Base-by-base conservation (phyloP, 2,329 filamentous ascomycete species). In the Hypomyces rosellus region DNA sequence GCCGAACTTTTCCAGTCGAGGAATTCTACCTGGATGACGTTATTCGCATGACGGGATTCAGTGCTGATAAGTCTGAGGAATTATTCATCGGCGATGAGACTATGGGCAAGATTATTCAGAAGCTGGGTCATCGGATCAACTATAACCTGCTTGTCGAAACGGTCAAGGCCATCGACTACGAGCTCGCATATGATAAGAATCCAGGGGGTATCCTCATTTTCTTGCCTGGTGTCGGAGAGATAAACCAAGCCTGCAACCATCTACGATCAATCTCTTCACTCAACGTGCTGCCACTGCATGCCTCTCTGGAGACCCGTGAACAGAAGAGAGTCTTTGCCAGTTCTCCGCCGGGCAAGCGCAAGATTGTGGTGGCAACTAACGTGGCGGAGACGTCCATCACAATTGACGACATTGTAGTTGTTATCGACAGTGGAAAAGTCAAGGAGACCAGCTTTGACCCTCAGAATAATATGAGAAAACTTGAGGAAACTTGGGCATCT, bases 371-470 rank as follows among this genome's bases (percentile, higher is more conserved):
- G 6, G 89, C 93, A 1, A 99, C 93, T 41, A 99, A 99, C 61
- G 92, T 99, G 2, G 93, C 93, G 2, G 93, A 99, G 67, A 99
- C 93, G 0, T 97, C 93, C 2, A 97, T 99, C 65, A 99, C 93
- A 0, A 99, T 99, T 53, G 91, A 96, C 63, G 93, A 99, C 63
- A 88, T 99, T 48, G 88, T 97, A 2, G 92, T 89, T 2, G 93
- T 99, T 42, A 92, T 99, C 55, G 93, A 99, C 65, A 93, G 87
- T 11, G 93, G 93, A 25, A 85, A 89, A 48, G 93, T 99, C 53
- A 99, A 99, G 64, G 92, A 99, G 68, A 99, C 91, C 0, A 92
- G 88, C 64, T 97, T 91, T 61, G 93, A 97, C 65, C 82, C 89
- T 0, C 80, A 86, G 55, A 95, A 86, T 65, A 96, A 96, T 64